phyloP scores from a whole-genome alignment of 805 yeast genomes.

The Teunomyces funiuensis region DNA sequence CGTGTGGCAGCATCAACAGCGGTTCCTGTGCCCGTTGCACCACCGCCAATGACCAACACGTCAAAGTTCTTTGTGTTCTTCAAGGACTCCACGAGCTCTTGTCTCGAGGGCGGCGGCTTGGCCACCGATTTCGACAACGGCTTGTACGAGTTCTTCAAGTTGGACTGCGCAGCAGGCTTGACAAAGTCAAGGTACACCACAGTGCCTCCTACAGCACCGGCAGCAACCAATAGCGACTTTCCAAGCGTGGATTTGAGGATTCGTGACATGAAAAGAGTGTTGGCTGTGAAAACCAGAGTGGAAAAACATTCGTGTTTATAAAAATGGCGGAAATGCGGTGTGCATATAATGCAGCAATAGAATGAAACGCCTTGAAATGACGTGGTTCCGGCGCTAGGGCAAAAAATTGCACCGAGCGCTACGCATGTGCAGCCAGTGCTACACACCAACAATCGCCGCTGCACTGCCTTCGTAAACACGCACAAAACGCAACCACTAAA shows the following conservation, averaged over 20 bases:
- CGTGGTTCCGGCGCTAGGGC: too few species aligned
- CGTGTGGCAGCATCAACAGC: conserved; percentile 90
- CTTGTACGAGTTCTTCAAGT: conserved; percentile 28
- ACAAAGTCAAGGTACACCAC: conserved; percentile 43
- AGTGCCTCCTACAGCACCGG: conserved; percentile 36
- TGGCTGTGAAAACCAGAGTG: background rate
- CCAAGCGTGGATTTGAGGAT: conserved; percentile 14
- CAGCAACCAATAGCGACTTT: conserved; percentile 30
- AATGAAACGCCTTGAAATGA: too few species aligned
- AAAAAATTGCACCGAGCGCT: too few species aligned
- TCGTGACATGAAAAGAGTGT: conserved; percentile 7
- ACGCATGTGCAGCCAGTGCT: too few species aligned
- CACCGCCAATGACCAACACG: conserved; percentile 89
- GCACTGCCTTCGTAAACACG: too few species aligned
- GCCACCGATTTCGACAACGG: conserved; percentile 48
- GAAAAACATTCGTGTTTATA: too few species aligned
- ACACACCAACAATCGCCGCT: too few species aligned
- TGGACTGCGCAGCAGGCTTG: conserved; percentile 30
- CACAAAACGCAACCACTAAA: too few species aligned
- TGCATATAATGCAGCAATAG: too few species aligned
- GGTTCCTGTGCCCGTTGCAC: conserved; percentile 93
- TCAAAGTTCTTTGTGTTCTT: conserved; percentile 56
- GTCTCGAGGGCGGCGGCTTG: conserved; percentile 62
- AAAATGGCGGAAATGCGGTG: too few species aligned
- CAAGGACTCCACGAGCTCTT: conserved; percentile 49